These are phyloP conservation scores for Calonectria pseudoturangicola DNA, from an alignment of 2,329 filamentous ascomycete species.

Conservation along the genomic window DNA sequence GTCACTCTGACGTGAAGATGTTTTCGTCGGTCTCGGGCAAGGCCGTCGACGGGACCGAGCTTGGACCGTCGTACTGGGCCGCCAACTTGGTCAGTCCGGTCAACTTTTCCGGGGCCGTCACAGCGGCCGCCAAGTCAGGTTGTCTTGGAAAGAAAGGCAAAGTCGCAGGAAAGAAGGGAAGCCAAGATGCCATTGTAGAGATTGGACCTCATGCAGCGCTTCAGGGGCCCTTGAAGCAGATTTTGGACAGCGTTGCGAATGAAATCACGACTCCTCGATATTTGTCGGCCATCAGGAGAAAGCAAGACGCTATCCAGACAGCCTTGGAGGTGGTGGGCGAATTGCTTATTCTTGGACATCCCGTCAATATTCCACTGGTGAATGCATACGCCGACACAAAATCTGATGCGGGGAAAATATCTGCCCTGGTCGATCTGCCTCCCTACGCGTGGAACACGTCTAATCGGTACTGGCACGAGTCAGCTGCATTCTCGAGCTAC, in stretches of 20 bases:
- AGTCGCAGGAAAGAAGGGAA: conserved; percentile 6
- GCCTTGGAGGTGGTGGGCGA: background rate
- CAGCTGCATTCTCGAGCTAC: background rate
- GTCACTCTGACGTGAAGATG: conserved; percentile 5
- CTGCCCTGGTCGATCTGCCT: conserved; percentile 4
- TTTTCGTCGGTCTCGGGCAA: background rate
- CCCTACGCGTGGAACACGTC: conserved; percentile 9
- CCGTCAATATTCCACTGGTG: background rate
- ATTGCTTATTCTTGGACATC: background rate
- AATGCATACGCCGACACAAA: background rate
- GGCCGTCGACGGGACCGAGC: background rate
- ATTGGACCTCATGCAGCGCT: conserved; percentile 51
- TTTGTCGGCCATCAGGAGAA: conserved; percentile 6
- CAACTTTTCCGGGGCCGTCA: conserved; percentile 3
- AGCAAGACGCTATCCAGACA: conserved; percentile 3
- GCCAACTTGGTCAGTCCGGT: conserved; percentile 4
- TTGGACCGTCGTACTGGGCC: conserved; percentile 13
- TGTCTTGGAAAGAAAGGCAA: background rate
- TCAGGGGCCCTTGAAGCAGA: conserved; percentile 43
- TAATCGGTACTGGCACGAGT: conserved; percentile 8
- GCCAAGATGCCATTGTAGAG: conserved; percentile 43
- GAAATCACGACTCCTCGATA: background rate
- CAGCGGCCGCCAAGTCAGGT: background rate
- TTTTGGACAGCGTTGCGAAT: conserved; percentile 23
- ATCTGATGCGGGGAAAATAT: conserved; percentile 2